Evolutionary conservation across 2,329 filamentous ascomycete species (phyloP), one percentile per base, ranked within the genome.

Genomic region (Fonsecaea monophora): DNA sequence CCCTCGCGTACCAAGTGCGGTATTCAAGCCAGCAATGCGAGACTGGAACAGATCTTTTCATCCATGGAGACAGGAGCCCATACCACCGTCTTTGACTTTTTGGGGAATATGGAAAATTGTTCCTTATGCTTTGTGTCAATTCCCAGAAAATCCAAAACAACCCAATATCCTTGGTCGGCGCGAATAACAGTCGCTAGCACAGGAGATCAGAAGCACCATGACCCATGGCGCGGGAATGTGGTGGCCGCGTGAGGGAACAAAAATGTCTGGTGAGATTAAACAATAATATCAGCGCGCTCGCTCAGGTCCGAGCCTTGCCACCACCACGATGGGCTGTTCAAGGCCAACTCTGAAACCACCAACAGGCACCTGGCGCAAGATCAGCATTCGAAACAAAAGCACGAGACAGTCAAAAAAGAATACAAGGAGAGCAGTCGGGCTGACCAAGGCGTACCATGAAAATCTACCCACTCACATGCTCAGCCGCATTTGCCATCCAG

Each of bases 401-500:
- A 68, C 65, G 65, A 64, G 58, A 65, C 62, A 45, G 37, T 34
- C 32, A 50, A 48, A 34, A 65, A 30, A 32, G 30, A 32, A 63
- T 37, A 53, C 55, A 38, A 32, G 30, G 30, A 32, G 30, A 32
- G 48, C 35, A 54, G 57, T 60, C 42, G 56, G 64, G 60, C 57
- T 66, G 64, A 68, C 60, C 64, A 57, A 61, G 57, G 66, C 63
- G 54, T 61, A 53, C 62, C 59, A 60, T 45, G 34, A 53, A 45
- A 54, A 59, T 21, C 64, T 45, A 62, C 62, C 64, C 64, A 62
- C 53, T 66, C 53, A 59, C 53, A 59, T 48, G 50, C 63, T 59
- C 60, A 66, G 48, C 59, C 64, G 62, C 64, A 21, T 48, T 32
- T 53, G 18, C 55, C 53, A 58, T 60, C 54, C 15, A 59, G 40